Evolutionary conservation across 163 green algal genomes (phyloP), one percentile per base, ranked within the genome.

Genomic region (Coccomyxa subellipsoidea): DNA sequence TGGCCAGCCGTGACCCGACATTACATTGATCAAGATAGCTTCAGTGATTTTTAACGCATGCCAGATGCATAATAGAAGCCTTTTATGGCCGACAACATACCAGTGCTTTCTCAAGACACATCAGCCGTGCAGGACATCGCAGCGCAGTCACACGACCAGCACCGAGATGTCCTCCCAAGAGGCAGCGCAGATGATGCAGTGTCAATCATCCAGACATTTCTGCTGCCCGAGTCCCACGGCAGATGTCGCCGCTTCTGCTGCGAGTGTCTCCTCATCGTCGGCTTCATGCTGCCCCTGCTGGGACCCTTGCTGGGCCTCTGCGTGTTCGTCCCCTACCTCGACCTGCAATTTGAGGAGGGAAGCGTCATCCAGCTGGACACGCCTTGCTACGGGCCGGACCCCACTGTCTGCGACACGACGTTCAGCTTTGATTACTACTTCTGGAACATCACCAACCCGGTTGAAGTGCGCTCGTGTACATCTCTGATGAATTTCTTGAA

Each of bases 361-460:
- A 66, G 78, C 54, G 54, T 89, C 72, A 83, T 90, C 70, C 85
- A 83, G 27, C 78, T 85, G 29, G 18, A 77, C 29, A 81, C 47
- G 15, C 32, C 84, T 38, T 90, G 87, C 83, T 89, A 73, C 75
- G 69, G 85, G 15, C 18, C 35, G 38, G 79, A 36, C 4, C 29
- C 75, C 38, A 86, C 78, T 27, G 38, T 54, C 0, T 83, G 79
- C 25, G 31, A 70, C 29, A 40, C 69, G 7, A 35, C 10, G 5
- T 78, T 71, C 21, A 32, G 36, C 7, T 83, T 73, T 69, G 69
- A 83, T 25, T 83, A 83, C 79, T 83, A 75, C 38, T 88, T 89
- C 70, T 89, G 73, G 69, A 86, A 88, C 77, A 80, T 89, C 31
- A 87, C 79, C 9, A 89, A 89, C 66, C n/a, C 47, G 0, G 77